Evolutionary conservation across 305 asterid genomes (phyloP), one percentile per base, ranked within the genome.

Genomic region (Solanum aculeatissimum): DNA sequence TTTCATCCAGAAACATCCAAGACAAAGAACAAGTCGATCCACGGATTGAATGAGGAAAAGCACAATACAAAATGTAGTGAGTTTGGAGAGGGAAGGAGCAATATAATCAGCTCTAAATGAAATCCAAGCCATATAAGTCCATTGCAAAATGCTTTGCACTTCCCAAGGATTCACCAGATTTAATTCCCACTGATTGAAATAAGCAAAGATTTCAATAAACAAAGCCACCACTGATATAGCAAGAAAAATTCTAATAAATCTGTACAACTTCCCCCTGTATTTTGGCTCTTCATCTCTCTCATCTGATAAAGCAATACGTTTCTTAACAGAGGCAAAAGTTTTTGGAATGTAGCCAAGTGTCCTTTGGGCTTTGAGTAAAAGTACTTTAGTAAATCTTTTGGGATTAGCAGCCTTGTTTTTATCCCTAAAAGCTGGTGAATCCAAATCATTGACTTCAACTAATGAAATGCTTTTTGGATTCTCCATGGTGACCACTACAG

Each of bases 1-100:
- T 89, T 95, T 95, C 71, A 95, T 93, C 97, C 98, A 97, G 79
- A 95, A 95, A 84, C 98, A 94, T 1, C 97, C 98, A 82, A 97
- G 83, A 81, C 98, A 92, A 79, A 91, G 95, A 40, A 91, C 82
- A 2, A 95, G 66, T 0, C 98, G 92, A 91, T 97, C 99, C 85
- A 92, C 6, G 0, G 98, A 97, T 69, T 95, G 98, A 82, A 95
- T 88, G 91, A 97, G 87, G 91, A 97, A 97, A 19, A 97, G 92
- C 19, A 97, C 94, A 38, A 95, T 92, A 75, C 99, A 97, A 63
- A 92, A 97, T 49, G 90, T 87, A 13, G 99, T 95, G 45, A 97
- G 92, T 6, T 80, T 82, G 23, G 86, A 91, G 29, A 95, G 86
- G 74, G 85, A 9, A 9, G 99, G 98, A 43, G 99, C 97, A 58